Evolutionary conservation across 2,329 filamentous ascomycete species (phyloP).

Genomic region (Aureobasidium mangrovei): DNA sequence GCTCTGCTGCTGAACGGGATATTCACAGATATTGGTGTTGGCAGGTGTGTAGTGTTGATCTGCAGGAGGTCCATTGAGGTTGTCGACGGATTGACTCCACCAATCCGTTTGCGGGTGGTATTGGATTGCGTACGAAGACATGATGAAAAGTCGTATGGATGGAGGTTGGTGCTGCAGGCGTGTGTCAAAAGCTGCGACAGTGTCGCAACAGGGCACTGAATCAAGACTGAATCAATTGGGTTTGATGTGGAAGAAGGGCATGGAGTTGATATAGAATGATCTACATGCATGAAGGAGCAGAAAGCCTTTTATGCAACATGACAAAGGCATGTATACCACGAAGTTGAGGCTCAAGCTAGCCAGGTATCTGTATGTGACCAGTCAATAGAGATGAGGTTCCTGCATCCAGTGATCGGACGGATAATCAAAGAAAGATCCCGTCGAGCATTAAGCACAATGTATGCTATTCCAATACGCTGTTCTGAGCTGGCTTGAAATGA

Average conservation of each 20-base stretch:
- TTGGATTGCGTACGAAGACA: background rate
- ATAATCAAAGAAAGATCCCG: conserved; percentile 4
- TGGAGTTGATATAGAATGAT: conserved; percentile 6
- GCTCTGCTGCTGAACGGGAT: background rate
- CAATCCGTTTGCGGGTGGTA: background rate
- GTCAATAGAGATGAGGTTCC: background rate
- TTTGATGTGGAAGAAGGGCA: background rate
- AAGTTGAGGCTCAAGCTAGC: background rate
- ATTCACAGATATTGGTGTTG: background rate
- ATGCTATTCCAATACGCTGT: conserved; percentile 7
- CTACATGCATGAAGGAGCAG: background rate
- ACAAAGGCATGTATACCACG: conserved; percentile 5
- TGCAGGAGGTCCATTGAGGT: background rate
- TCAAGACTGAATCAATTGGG: background rate
- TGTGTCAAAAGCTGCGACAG: conserved; percentile 1
- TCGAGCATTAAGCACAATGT: conserved; percentile 3
- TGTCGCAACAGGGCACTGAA: conserved; percentile 3
- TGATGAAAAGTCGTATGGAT: background rate
- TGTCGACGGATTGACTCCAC: conserved; percentile 5
- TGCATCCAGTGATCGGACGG: conserved; percentile 8
- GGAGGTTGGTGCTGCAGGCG: conserved; percentile 5
- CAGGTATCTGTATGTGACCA: background rate
- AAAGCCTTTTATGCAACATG: conserved; percentile 5
- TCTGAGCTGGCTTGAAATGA: conserved; percentile 4
- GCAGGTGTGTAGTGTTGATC: background rate